A percentile compares a stretch with the other conserved stretches of the same genome.
Evolutionary conservation across 2,329 filamentous ascomycete species (phyloP).

Genomic region (Cladophialophora bantiana): DNA sequence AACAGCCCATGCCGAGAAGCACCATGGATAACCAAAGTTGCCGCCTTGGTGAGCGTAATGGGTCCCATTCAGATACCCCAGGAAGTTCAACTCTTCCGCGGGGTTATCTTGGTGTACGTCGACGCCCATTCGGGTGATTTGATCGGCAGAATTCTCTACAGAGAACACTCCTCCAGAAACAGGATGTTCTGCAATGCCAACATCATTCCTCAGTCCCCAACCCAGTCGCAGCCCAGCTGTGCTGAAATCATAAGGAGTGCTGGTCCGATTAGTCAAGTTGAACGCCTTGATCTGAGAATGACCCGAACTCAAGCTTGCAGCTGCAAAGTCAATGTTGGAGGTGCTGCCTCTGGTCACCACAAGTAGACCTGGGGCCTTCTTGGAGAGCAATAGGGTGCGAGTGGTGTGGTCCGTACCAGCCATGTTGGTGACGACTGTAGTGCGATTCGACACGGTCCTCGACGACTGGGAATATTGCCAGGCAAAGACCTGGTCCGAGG

Average conservation of each 20-base stretch:
- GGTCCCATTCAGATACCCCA: slow-evolving; percentile 67
- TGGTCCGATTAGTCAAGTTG: slow-evolving; percentile 55
- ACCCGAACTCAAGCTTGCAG: slow-evolving; percentile 61
- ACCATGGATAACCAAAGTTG: slow-evolving; percentile 74
- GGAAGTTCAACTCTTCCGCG: slow-evolving; percentile 76
- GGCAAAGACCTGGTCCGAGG: slow-evolving; percentile 63
- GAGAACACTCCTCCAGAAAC: slow-evolving; percentile 58
- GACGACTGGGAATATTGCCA: slow-evolving; percentile 69
- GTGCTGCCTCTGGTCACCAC: slow-evolving; percentile 71
- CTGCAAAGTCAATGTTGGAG: slow-evolving; percentile 66
- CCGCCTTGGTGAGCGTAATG: slow-evolving; percentile 49
- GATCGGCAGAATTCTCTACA: slow-evolving; percentile 75
- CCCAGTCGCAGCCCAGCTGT: slow-evolving; percentile 61
- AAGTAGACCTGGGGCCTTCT: slow-evolving; percentile 62
- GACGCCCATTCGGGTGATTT: slow-evolving; percentile 63
- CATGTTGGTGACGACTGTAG: slow-evolving; percentile 69
- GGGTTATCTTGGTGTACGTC: slow-evolving; percentile 74
- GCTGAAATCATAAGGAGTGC: slow-evolving; percentile 54
- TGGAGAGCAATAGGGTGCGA: slow-evolving; percentile 70
- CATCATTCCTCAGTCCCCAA: slow-evolving; percentile 76
- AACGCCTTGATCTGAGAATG: slow-evolving; percentile 73
- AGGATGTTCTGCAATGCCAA: slow-evolving; percentile 67
- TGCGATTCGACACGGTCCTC: slow-evolving; percentile 55
- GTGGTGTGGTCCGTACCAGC: slow-evolving; percentile 66
- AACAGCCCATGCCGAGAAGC: slow-evolving; percentile 71